Conservation (phyloP, 2,329 filamentous ascomycete species). For the Colletotrichum plurivorum region DNA sequence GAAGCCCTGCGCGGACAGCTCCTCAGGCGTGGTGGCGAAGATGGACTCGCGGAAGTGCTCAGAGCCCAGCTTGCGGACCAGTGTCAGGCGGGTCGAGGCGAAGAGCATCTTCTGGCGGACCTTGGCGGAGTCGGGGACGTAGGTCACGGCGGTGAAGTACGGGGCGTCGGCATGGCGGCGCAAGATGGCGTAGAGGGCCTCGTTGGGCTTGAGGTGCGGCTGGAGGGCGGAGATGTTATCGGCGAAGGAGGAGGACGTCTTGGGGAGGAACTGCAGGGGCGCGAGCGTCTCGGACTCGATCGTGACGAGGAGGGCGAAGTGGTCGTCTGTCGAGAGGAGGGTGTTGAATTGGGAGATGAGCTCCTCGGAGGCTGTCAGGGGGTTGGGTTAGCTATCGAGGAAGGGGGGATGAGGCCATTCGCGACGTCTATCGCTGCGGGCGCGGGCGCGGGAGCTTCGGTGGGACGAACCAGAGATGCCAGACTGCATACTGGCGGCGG, state of each 20-base stretch:
- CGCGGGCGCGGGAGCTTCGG: slow-evolving; percentile 1
- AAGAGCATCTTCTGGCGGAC: slow-evolving; percentile 92
- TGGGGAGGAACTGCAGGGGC: slow-evolving; percentile 68
- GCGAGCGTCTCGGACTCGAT: slow-evolving; percentile 79
- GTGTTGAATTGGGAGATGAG: slow-evolving; percentile 80
- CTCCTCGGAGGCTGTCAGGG: slow-evolving; percentile 77
- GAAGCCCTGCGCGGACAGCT: slow-evolving; percentile 80
- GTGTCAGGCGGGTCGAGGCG: slow-evolving; percentile 81
- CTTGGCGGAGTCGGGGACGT: slow-evolving; percentile 83
- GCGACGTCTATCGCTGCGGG: not conserved
- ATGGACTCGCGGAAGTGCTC: slow-evolving; percentile 85
- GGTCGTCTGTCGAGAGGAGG: slow-evolving; percentile 72
- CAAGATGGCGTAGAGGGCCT: slow-evolving; percentile 81
- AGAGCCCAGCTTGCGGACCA: slow-evolving; percentile 82
- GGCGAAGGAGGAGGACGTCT: slow-evolving; percentile 71
- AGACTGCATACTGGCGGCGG: slow-evolving; percentile 74
- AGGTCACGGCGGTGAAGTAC: slow-evolving; percentile 79
- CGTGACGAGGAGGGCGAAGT: slow-evolving; percentile 79
- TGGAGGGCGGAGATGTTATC: slow-evolving; percentile 75
- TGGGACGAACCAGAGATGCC: slow-evolving; percentile 77
- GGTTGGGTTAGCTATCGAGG: slow-evolving; percentile 9
- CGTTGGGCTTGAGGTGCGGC: slow-evolving; percentile 74
- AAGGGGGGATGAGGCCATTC: not conserved
- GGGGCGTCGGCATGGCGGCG: slow-evolving; percentile 73
- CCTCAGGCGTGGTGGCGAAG: slow-evolving; percentile 78